A percentile compares a stretch with the other conserved stretches of the same genome.
These are phyloP conservation scores for Trichocomaceae sp. DNA, from an alignment of 2,329 filamentous ascomycete species.

Conservation along the genomic window DNA sequence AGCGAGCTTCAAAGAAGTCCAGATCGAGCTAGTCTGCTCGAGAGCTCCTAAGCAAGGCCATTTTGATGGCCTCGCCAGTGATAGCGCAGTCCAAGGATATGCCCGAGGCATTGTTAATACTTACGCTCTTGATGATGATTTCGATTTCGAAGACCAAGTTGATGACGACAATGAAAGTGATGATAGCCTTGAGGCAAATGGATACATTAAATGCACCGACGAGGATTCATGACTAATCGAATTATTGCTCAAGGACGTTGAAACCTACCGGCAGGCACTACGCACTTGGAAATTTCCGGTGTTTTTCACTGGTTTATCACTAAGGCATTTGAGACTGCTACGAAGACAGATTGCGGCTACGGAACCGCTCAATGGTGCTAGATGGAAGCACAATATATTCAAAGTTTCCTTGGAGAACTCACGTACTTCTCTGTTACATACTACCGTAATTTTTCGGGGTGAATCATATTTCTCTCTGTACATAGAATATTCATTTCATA, in stretches of 20 bases:
- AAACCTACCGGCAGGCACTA: background rate
- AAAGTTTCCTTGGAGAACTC: too few relatives aligned
- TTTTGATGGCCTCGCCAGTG: background rate
- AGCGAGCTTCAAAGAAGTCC: constrained; percentile 24
- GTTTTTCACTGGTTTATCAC: background rate
- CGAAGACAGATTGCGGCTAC: background rate
- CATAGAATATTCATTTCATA: too few relatives aligned
- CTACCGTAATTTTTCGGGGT: background rate
- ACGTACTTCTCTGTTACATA: background rate
- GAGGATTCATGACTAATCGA: background rate
- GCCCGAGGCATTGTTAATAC: constrained; percentile 2
- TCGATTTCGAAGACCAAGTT: constrained; percentile 2
- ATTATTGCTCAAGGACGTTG: background rate
- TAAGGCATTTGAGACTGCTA: background rate
- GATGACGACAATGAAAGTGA: background rate
- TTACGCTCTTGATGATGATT: constrained; percentile 10
- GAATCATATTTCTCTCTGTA: background rate
- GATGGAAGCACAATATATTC: too few relatives aligned
- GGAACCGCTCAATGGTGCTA: background rate
- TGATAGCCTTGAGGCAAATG: background rate
- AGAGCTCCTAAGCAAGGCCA: constrained; percentile 24
- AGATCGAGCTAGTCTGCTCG: constrained; percentile 31
- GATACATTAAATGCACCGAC: background rate
- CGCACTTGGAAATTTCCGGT: background rate
- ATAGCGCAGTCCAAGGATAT: background rate